phyloP scores from a whole-genome alignment of 2,329 filamentous ascomycete genomes.

The Ophiostoma montium region DNA sequence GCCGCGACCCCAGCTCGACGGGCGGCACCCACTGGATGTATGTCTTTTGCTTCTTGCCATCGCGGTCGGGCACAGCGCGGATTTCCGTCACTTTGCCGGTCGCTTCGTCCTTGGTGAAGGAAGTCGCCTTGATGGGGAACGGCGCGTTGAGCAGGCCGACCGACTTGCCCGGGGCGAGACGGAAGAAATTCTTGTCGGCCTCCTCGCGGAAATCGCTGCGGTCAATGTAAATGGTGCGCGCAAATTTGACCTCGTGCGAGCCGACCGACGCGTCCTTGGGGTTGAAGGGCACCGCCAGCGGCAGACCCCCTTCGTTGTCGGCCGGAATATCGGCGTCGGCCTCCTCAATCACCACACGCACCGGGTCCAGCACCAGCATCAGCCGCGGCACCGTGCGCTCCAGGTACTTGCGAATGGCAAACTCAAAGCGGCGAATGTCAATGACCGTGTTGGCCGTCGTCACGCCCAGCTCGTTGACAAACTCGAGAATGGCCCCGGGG shows the following conservation, averaged over 20 bases:
- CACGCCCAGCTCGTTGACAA: constrained; percentile 83
- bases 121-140: constrained; percentile 53
- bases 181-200: constrained; percentile 62
- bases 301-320: constrained; percentile 36
- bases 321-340: constrained; percentile 21
- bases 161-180: constrained; percentile 55
- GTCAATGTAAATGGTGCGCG: constrained; percentile 74
- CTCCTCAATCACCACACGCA: constrained; percentile 71
- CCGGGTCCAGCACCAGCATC: constrained; percentile 77
- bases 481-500: constrained; percentile 75
- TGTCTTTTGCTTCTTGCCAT: constrained; percentile 60
- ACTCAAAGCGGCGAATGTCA: constrained; percentile 69
- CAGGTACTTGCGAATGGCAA: constrained; percentile 71
- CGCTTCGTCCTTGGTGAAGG: constrained; percentile 50
- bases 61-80: constrained; percentile 53
- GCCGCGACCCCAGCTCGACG: constrained; percentile 41
- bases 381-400: constrained; percentile 78
- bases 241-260: constrained; percentile 47
- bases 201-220: constrained; percentile 62
- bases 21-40: constrained; percentile 79
- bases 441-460: constrained; percentile 72
- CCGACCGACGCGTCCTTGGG: constrained; percentile 63
- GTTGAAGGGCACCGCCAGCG: constrained; percentile 63
- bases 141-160: constrained; percentile 61
- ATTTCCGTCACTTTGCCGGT: constrained; percentile 42